Conservation (phyloP, 169 alveolate genomes). For the Plasmodium gonderi region DNA sequence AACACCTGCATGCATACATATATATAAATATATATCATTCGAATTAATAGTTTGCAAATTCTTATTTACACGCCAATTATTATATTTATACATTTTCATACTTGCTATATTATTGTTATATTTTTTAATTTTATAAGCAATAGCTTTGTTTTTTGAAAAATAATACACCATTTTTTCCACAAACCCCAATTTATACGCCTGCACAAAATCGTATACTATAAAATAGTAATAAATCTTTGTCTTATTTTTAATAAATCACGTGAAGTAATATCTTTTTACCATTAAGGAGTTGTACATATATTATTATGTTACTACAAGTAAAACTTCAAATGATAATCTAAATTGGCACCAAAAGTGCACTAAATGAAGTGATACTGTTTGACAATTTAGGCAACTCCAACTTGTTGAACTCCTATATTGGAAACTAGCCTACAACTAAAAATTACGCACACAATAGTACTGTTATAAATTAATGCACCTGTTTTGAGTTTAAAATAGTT, state of each 20-base stretch:
- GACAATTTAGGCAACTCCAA: too few relatives aligned
- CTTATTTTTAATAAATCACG: too few relatives aligned
- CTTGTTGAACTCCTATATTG: too few relatives aligned
- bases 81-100: neutral
- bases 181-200: neutral
- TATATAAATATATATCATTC: neutral
- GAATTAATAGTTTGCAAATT: constrained; percentile 1
- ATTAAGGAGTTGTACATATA: neutral
- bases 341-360: neutral
- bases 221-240: too few relatives aligned
- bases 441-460: neutral
- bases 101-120: neutral
- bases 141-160: neutral
- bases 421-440: neutral
- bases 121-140: neutral
- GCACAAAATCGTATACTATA: too few relatives aligned
- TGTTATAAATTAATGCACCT: neutral
- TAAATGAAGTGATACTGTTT: too few relatives aligned
- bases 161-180: neutral
- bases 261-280: too few relatives aligned
- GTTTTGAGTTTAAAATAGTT: neutral
- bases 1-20: neutral
- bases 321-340: neutral
- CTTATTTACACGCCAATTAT: neutral
- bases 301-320: neutral